Evolutionary conservation across 306 rosid genomes (phyloP), one percentile per base, ranked within the genome.

Genomic region (Potentilla sterilis): DNA sequence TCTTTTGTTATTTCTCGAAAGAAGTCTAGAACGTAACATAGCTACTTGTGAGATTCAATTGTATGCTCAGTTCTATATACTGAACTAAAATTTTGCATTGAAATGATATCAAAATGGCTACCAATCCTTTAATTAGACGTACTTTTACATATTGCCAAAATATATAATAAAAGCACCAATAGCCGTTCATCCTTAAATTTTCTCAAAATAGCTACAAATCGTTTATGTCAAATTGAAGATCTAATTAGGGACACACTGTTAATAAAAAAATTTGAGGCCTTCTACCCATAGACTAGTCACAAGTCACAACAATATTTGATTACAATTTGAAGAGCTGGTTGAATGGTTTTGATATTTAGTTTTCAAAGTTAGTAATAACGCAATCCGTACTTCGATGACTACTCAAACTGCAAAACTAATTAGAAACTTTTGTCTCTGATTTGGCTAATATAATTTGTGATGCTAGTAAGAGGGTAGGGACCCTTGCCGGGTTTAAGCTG

Each of bases 381-480:
- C 40, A 52, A 65, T 65, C 57, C 43, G 54, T 79, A 38, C 43
- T 14, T 63, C 7, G 21, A 63, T 63, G 9, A 65, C 6, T 63
- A 72, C 58, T 38, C 18, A 19, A 19, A 16, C 22, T 41, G 44
- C 18, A 55, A 85, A 37, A 8, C 32, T 51, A 35, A 55, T 55
- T 54, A 7, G 2, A n/a, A 54, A 54, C 61, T 41, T 43, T 52
- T 85, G 90, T 89, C 92, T 54, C 85, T 76, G 65, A 54, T 74
- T 74, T 66, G 72, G 90, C 66, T 84, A 80, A 87, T 89, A 86
- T 28, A 86, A 91, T 80, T 49, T 81, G 54, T 73, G 75, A 59
- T 28, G 1, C 72, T 55, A 55, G 74, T 76, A 78, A 66, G 34
- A 21, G 35, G 75, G 51, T 55, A 10, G 52, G 52, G 77, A 32